A percentile compares a stretch with the other conserved stretches of the same genome.
These are phyloP conservation scores for Seminavis robusta DNA, from an alignment of 108 stramenopile genomes.

Conservation along the genomic window DNA sequence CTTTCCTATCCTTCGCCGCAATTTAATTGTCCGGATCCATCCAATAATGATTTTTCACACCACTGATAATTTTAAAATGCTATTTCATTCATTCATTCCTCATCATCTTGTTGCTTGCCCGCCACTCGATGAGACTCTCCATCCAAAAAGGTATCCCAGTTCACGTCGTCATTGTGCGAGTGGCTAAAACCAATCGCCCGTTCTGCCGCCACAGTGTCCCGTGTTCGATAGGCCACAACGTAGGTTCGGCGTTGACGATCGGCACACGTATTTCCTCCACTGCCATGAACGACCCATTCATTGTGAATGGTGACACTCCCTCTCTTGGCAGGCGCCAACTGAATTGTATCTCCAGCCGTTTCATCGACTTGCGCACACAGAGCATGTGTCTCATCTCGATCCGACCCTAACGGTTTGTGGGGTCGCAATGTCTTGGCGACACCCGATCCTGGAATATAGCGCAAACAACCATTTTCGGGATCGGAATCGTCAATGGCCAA, in stretches of 20 bases:
- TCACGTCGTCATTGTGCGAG: constrained; percentile 59
- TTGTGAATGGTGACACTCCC: constrained; percentile 61
- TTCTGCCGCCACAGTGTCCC: constrained; percentile 45
- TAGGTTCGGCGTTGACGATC: constrained; percentile 52
- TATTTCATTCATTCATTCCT: too few species aligned
- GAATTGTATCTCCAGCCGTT: constrained; percentile 24
- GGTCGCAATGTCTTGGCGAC: constrained; percentile 26
- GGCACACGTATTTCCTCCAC: constrained; percentile 38
- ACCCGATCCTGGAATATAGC: constrained; percentile 49
- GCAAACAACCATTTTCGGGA: constrained; percentile 58
- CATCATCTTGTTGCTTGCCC: too few species aligned
- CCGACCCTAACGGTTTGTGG: constrained; percentile 29
- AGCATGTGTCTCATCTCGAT: constrained; percentile 59
- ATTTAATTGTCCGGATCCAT: too few species aligned
- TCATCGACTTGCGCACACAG: constrained; percentile 36
- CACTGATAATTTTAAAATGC: too few species aligned
- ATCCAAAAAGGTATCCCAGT: constrained; percentile 66
- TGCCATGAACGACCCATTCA: constrained; percentile 63
- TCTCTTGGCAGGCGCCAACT: constrained; percentile 33
- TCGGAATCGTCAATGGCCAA: constrained; percentile 56
- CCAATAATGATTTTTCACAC: too few species aligned
- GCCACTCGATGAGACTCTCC: constrained; percentile 17
- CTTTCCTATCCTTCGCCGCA: too few species aligned
- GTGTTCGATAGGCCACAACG: constrained; percentile 57
- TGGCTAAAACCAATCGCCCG: constrained; percentile 58